phyloP scores from a whole-genome alignment of 139 green algal genomes.

The Chlamydomonas sp. region DNA sequence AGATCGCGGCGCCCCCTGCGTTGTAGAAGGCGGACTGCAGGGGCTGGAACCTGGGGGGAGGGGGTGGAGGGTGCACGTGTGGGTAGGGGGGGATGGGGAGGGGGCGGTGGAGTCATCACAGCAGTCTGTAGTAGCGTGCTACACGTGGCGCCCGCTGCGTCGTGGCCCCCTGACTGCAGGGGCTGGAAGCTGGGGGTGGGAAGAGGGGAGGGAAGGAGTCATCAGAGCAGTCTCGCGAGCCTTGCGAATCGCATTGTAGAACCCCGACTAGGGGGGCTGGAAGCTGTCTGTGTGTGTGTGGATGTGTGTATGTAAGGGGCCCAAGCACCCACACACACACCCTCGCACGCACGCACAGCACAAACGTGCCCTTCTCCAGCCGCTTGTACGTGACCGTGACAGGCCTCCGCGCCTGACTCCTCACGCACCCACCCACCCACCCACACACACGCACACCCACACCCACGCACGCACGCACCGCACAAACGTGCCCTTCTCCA shows the following conservation, averaged over 20 bases:
- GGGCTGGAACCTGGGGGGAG: slow-evolving; percentile 22
- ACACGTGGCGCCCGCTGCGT: slow-evolving; percentile 33
- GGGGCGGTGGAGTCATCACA: slow-evolving; percentile 37
- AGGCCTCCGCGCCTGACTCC: slow-evolving; percentile 9
- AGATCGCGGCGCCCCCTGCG: too few species aligned
- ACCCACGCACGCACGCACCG: slow-evolving; percentile 13
- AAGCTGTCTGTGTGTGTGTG: slow-evolving; percentile 2
- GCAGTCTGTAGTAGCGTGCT: slow-evolving; percentile 52
- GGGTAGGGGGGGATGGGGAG: too few species aligned
- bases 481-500: slow-evolving; percentile 46
- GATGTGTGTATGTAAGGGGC: neutral
- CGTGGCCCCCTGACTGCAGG: slow-evolving; percentile 54
- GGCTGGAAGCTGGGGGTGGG: slow-evolving; percentile 51
- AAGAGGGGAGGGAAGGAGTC: too few species aligned
- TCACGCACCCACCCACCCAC: too few species aligned
- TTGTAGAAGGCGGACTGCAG: slow-evolving; percentile 52
- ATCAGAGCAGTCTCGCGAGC: neutral
- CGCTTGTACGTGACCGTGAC: slow-evolving; percentile 40
- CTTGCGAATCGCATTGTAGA: slow-evolving; percentile 64
- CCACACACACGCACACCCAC: too few species aligned
- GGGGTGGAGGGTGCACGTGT: neutral
- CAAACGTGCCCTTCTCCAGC: slow-evolving; percentile 48
- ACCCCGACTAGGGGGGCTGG: slow-evolving; percentile 35
- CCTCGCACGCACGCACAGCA: slow-evolving; percentile 18
- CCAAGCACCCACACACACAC: too few species aligned